Evolutionary conservation across 306 rosid genomes (phyloP), one percentile per base, ranked within the genome.

Genomic region (Dalbergia oliveri): DNA sequence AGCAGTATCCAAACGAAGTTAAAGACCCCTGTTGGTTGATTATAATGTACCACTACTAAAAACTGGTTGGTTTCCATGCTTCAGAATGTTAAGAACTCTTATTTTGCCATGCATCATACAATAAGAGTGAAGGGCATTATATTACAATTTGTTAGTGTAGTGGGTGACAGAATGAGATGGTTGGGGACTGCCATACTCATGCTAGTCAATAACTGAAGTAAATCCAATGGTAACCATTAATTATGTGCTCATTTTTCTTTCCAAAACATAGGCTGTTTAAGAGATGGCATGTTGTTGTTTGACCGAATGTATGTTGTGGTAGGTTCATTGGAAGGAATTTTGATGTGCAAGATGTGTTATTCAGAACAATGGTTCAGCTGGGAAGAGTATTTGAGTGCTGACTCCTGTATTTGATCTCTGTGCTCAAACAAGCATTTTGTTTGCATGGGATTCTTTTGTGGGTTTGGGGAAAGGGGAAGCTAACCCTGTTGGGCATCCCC

Each of bases 341-440:
- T 16, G 37, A 41, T n/a, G 49, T 16, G 69, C 37, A 58, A 18
- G 66, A 69, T 77, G 34, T 43, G 59, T 66, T 39, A 66, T 56
- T 57, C 11, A 34, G 57, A 16, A 37, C 69, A 58, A 33, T 69
- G 43, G 71, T 37, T 60, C 16, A 39, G 35, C 64, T 70, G 44
- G 66, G 58, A 72, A 54, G 31, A 50, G n/a, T 51, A 49, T 6
- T 21, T 21, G 64, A 39, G 39, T 65, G 26, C 41, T 80, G 49
- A 33, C 34, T 66, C 31, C 54, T 67, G 21, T 15, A 23, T 59
- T 8, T 19, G 12, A 34, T 34, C 31, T 69, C 12, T 67, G 6
- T 77, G 74, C 69, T 53, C 34, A 54, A 69, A 66, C 56, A 44
- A 11, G 83, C 16, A 11, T 70, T 56, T 66, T 59, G 72, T 65